Conservation (phyloP, 495 filamentous ascomycete species). For the Chaetomium fimeti region DNA sequence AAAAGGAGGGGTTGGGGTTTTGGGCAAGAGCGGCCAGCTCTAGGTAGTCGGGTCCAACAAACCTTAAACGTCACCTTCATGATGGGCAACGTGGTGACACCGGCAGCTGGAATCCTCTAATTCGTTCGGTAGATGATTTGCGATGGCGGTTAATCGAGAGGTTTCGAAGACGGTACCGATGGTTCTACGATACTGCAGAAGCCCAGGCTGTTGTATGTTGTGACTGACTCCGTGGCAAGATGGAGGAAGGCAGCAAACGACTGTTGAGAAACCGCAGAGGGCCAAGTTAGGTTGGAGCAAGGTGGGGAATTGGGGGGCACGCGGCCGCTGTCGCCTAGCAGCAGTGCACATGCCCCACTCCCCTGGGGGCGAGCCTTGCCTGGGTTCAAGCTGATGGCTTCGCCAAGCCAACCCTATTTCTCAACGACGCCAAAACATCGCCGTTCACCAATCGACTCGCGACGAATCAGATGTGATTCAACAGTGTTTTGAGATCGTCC, state of each 20-base stretch:
- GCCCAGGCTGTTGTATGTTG: background rate
- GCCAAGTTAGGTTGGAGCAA: constrained; percentile 1
- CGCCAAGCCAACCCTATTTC: background rate
- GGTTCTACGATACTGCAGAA: background rate
- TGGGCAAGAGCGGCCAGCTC: constrained; percentile 9
- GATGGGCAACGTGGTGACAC: constrained; percentile 40
- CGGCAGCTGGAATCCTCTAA: constrained; percentile 25
- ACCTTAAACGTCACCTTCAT: constrained; percentile 57
- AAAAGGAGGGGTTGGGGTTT: background rate
- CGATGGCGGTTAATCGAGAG: background rate
- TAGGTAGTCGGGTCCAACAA: constrained; percentile 25
- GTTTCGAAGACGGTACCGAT: background rate
- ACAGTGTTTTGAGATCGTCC: too few species aligned
- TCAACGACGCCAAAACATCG: background rate
- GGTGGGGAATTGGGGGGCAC: constrained; percentile 15
- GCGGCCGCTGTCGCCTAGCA: constrained; percentile 24
- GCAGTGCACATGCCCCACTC: constrained; percentile 16
- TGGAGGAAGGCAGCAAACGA: constrained; percentile 14
- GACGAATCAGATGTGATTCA: background rate
- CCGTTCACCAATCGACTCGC: background rate
- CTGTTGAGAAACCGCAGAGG: background rate
- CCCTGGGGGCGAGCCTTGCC: constrained; percentile 1
- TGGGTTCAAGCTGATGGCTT: background rate
- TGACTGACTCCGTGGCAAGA: constrained; percentile 23
- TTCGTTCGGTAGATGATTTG: background rate